A percentile compares a stretch with the other conserved stretches of the same genome.
Conservation (phyloP, 2,329 filamentous ascomycete genomes). For the Magnaporthales sp. region DNA sequence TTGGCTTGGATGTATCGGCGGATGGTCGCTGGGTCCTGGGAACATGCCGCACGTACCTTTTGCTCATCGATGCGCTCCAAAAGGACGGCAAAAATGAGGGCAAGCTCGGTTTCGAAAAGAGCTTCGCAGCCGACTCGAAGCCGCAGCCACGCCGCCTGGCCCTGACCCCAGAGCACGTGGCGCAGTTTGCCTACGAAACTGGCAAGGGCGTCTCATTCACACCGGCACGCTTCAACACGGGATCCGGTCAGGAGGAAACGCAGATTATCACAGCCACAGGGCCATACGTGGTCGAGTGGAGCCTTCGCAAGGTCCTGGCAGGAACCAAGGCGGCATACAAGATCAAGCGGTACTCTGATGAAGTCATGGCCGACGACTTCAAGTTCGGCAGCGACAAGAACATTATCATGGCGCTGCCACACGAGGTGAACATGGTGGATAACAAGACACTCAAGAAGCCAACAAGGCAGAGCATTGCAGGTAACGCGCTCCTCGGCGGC, state of each 20-base stretch:
- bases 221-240: constrained; percentile 87
- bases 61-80: constrained; percentile 86
- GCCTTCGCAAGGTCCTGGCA: constrained; percentile 76
- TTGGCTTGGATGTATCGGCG: constrained; percentile 89
- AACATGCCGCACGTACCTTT: constrained; percentile 87
- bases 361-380: constrained; percentile 98
- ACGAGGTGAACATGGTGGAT: constrained; percentile 96
- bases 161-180: constrained; percentile 83
- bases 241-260: constrained; percentile 71
- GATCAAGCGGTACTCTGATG: constrained; percentile 92
- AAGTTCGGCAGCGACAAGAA: constrained; percentile 96
- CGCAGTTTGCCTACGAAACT: constrained; percentile 96
- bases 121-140: constrained; percentile 87
- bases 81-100: constrained; percentile 93
- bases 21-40: constrained; percentile 94
- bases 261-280: constrained; percentile 96
- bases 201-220: constrained; percentile 81
- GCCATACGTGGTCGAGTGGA: constrained; percentile 96
- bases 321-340: constrained; percentile 83
- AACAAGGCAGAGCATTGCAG: constrained; percentile 86
- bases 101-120: constrained; percentile 93
- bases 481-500: constrained; percentile 33
- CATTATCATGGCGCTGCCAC: constrained; percentile 91
- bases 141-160: constrained; percentile 86
- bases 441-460: constrained; percentile 78